A percentile compares a stretch with the other conserved stretches of the same genome.
Conservation (phyloP, 2,329 filamentous ascomycete species). For the Alternaria triticimaculans region DNA sequence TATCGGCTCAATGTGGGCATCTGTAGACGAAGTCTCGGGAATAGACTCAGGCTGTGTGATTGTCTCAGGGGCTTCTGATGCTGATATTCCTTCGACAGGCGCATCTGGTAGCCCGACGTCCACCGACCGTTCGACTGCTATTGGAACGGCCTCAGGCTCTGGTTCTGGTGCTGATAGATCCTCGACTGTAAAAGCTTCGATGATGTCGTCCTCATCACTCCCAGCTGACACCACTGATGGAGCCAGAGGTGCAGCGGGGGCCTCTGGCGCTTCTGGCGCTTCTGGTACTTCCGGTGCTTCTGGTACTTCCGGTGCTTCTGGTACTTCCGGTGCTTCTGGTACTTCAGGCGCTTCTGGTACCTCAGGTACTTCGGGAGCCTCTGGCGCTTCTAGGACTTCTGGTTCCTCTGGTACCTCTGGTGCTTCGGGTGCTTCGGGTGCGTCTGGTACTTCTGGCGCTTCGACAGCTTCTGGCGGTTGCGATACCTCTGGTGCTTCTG, state of each 20-base stretch:
- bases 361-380: neutral
- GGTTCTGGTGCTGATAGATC: neutral
- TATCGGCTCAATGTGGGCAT: slow-evolving; percentile 1
- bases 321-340: neutral
- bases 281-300: neutral
- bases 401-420: neutral
- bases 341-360: neutral
- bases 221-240: slow-evolving; percentile 1
- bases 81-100: slow-evolving; percentile 4
- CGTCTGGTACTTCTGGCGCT: neutral
- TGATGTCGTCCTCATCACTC: neutral
- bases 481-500: neutral
- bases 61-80: neutral
- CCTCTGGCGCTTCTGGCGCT: neutral
- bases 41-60: neutral
- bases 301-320: neutral
- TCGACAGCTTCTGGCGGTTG: neutral
- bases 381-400: neutral
- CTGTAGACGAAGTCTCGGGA: neutral
- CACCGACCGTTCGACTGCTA: neutral
- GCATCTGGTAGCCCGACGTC: slow-evolving; percentile 11
- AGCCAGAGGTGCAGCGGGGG: neutral
- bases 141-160: neutral
- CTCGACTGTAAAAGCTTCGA: neutral
- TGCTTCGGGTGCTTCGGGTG: neutral